Evolutionary conservation across 306 rosid species (phyloP).

Genomic region (Luffa aegyptiaca): DNA sequence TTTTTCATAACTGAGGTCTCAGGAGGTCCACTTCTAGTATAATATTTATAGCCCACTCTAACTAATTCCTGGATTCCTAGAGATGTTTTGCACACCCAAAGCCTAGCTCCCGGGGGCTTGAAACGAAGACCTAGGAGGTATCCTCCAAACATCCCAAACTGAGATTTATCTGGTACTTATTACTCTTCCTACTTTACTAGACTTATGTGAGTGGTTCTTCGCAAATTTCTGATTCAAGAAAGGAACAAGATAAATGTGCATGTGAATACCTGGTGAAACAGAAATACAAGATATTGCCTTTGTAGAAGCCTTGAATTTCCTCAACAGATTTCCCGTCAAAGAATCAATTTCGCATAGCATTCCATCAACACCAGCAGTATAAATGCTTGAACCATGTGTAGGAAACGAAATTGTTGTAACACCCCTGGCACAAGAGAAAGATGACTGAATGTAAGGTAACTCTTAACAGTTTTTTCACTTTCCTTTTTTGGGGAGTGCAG

Average conservation of each 20-base stretch:
- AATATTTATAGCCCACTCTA: too few relatives aligned
- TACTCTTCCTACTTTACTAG: too few relatives aligned
- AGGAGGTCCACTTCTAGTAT: too few relatives aligned
- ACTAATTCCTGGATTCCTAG: too few relatives aligned
- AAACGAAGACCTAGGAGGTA: too few relatives aligned
- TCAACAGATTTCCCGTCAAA: slow-evolving; percentile 57
- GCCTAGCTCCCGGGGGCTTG: too few relatives aligned
- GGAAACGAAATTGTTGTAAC: slow-evolving; percentile 67
- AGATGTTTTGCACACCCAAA: too few relatives aligned
- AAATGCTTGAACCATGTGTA: slow-evolving; percentile 36
- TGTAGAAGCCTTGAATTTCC: slow-evolving; percentile 72
- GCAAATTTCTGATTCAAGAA: not conserved
- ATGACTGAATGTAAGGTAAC: not conserved
- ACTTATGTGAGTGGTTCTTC: too few relatives aligned
- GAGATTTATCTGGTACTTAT: too few relatives aligned
- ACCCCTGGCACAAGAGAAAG: slow-evolving; percentile 47
- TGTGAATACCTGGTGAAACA: slow-evolving; percentile 59
- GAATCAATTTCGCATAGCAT: slow-evolving; percentile 61
- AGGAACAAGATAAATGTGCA: slow-evolving; percentile 6
- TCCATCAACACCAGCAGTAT: slow-evolving; percentile 84
- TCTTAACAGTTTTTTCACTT: not conserved
- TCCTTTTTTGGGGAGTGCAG: not conserved
- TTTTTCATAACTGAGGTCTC: too few relatives aligned
- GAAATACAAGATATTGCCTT: slow-evolving; percentile 69
- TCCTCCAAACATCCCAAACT: too few relatives aligned